Percentiles rank a stretch among this genome's conserved stretches.
These are phyloP conservation scores for Leucocoprinus leucothites DNA, from an alignment of 768 basidiomycete genomes.

Conservation along the genomic window DNA sequence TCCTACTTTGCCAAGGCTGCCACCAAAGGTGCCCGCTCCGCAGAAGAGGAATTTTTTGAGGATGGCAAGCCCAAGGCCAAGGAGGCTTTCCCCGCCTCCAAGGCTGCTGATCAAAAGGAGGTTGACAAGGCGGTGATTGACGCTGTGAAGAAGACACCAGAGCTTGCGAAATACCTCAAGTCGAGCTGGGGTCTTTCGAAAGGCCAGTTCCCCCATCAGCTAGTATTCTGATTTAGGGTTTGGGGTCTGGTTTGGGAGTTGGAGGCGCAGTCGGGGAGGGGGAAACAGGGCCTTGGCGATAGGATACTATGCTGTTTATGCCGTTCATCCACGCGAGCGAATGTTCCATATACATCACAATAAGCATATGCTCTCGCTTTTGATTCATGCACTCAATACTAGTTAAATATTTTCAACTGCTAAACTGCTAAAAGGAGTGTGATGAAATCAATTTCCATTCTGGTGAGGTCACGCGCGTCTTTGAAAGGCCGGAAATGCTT, in stretches of 20 bases:
- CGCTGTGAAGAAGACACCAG: conserved; percentile 86
- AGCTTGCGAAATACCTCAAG: conserved; percentile 90
- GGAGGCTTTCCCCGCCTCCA: conserved; percentile 81
- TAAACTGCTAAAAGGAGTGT: neutral
- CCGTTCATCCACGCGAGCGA: conserved; percentile 2
- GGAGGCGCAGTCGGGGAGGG: conserved; percentile 11
- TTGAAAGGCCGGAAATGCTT: conserved; percentile 5
- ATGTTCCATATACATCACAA: conserved; percentile 12
- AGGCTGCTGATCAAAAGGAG: conserved; percentile 88
- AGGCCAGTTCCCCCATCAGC: conserved; percentile 94
- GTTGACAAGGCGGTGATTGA: conserved; percentile 77
- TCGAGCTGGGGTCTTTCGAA: conserved; percentile 93
- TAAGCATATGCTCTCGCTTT: conserved; percentile 23
- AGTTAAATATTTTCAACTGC: neutral
- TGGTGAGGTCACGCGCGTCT: conserved; percentile 1
- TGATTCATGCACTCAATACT: conserved; percentile 3
- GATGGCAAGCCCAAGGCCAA: conserved; percentile 91
- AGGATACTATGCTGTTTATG: conserved; percentile 11
- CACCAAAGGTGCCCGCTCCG: conserved; percentile 66
- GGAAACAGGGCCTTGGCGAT: conserved; percentile 14
- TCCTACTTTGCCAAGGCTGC: conserved; percentile 87
- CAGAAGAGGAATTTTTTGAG: conserved; percentile 97
- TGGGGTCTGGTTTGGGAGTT: conserved; percentile 13
- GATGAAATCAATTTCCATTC: neutral
- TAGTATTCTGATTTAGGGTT: conserved; percentile 68